Percentiles rank a stretch among this genome's conserved stretches.
Conservation (phyloP, 2,329 filamentous ascomycete genomes). For the Sclerotinia trifoliorum region DNA sequence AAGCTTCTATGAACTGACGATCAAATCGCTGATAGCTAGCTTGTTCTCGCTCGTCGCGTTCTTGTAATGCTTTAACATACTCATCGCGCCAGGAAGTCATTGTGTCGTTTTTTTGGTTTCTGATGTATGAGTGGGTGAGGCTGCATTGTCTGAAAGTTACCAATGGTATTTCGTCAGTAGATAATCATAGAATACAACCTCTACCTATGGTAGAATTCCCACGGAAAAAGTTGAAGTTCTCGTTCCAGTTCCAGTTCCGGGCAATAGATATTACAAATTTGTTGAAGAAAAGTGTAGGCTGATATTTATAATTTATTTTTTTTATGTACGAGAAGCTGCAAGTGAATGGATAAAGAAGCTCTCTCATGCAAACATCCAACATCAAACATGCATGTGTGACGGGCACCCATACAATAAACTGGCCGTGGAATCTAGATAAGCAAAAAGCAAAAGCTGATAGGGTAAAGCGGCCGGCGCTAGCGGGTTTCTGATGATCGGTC, state of each 20-base stretch:
- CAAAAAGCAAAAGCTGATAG: slow-evolving; percentile 23
- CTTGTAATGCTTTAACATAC: slow-evolving; percentile 72
- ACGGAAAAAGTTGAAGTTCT: neutral
- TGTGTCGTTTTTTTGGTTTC: slow-evolving; percentile 23
- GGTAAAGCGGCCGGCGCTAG: slow-evolving; percentile 27
- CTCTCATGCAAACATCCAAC: slow-evolving; percentile 6
- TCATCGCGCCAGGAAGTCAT: slow-evolving; percentile 67
- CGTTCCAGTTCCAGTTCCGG: no score
- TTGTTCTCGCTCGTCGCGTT: slow-evolving; percentile 67
- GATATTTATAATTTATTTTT: neutral
- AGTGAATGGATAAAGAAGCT: slow-evolving; percentile 11
- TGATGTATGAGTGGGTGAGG: slow-evolving; percentile 14
- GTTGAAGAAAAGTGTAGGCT: neutral
- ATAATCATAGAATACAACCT: neutral
- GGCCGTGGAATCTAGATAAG: slow-evolving; percentile 14
- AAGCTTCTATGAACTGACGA: slow-evolving; percentile 72
- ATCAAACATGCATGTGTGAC: no score
- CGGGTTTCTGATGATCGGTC: slow-evolving; percentile 9
- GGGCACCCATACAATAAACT: no score
- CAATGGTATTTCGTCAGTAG: neutral
- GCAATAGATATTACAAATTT: neutral
- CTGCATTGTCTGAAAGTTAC: slow-evolving; percentile 20
- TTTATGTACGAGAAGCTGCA: neutral
- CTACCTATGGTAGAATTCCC: neutral
- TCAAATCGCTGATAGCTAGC: slow-evolving; percentile 57